Conservation (phyloP, 2,329 filamentous ascomycete species). For the Ilyonectria mors-panacis region DNA sequence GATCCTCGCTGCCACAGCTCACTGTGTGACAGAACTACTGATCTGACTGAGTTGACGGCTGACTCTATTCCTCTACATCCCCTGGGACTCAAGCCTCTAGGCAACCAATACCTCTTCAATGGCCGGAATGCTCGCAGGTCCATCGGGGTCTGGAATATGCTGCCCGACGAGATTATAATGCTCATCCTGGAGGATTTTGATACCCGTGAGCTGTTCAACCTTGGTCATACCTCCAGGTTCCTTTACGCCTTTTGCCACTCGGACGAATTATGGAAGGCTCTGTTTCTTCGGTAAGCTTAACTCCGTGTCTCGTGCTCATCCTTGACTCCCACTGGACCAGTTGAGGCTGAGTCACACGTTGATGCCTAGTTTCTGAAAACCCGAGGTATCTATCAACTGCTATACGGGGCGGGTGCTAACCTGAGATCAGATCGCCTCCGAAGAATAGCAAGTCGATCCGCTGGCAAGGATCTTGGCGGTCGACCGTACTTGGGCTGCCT, state of each 20-base stretch:
- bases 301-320: constrained; percentile 1
- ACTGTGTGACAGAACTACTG: constrained; percentile 42
- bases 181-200: constrained; percentile 84
- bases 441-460: constrained; percentile 53
- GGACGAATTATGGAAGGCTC: constrained; percentile 90
- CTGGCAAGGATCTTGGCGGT: constrained; percentile 90
- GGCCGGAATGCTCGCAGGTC: constrained; percentile 76
- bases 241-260: constrained; percentile 87
- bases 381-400: constrained; percentile 25
- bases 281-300: constrained; percentile 85
- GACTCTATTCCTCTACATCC: constrained; percentile 82
- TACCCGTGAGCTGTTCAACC: constrained; percentile 68
- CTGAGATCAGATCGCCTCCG: constrained; percentile 44
- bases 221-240: constrained; percentile 87
- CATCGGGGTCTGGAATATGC: constrained; percentile 74
- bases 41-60: constrained; percentile 46
- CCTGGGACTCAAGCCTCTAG: constrained; percentile 86
- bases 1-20: constrained; percentile 31
- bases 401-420: constrained; percentile 31
- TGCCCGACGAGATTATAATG: constrained; percentile 87
- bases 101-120: constrained; percentile 82
- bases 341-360: constrained; percentile 17
- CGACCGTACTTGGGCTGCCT: constrained; percentile 76
- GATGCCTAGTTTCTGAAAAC: constrained; percentile 21
- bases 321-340: constrained; percentile 1